Conservation (phyloP, 2,329 filamentous ascomycete genomes). For the Botrytis aclada region DNA sequence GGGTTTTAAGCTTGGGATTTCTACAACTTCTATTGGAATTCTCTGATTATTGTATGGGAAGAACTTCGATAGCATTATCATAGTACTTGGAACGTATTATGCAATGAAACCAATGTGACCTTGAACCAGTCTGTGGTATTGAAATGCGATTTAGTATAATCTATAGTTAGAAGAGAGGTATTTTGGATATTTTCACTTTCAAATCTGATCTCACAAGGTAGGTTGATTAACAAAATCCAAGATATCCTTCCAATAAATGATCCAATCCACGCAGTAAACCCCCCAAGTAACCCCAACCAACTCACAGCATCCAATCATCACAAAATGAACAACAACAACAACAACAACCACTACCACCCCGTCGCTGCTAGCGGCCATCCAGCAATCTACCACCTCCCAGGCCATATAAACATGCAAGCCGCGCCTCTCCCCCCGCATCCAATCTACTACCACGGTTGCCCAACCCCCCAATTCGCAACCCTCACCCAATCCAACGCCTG, state of each 20-base stretch:
- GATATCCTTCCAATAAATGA: accelerated
- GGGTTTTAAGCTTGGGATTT: neutral
- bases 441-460: neutral
- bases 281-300: accelerated
- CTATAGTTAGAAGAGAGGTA: too few relatives aligned
- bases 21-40: too few relatives aligned
- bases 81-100: accelerated
- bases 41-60: accelerated
- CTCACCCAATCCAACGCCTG: neutral
- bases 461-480: neutral
- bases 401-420: neutral
- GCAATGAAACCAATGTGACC: accelerated
- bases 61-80: accelerated
- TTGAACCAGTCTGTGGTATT: neutral
- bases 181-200: neutral
- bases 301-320: neutral
- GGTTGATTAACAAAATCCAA: neutral
- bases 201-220: accelerated
- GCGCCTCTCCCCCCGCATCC: neutral
- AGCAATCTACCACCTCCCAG: neutral
- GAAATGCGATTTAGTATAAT: accelerated
- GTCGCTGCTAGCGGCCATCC: accelerated
- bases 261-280: accelerated
- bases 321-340: neutral
- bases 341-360: too few relatives aligned